phyloP scores from a whole-genome alignment of 2,329 filamentous ascomycete species.

The Ceratocystis colombiana region DNA sequence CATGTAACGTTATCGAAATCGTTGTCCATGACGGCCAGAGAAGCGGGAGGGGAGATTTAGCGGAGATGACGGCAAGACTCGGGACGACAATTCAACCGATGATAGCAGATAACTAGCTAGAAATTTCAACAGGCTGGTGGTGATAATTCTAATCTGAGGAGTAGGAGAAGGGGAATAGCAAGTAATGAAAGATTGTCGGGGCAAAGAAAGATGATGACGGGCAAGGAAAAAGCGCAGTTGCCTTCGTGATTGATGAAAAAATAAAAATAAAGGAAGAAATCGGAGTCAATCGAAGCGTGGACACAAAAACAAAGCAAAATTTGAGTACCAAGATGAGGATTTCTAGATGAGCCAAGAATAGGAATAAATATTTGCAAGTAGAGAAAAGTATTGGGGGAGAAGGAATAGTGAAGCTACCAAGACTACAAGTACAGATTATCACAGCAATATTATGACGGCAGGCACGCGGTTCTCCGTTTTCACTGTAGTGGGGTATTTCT shows the following conservation, averaged over 20 bases:
- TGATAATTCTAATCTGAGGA: too few species aligned
- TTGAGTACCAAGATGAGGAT: not conserved
- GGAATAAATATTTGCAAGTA: not conserved
- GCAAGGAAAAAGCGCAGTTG: not conserved
- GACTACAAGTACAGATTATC: not conserved
- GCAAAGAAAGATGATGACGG: not conserved
- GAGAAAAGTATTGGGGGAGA: not conserved
- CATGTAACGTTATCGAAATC: constrained; percentile 77
- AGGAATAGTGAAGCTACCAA: not conserved
- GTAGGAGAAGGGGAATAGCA: not conserved
- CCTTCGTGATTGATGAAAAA: not conserved
- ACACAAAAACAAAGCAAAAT: not conserved
- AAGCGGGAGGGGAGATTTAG: not conserved
- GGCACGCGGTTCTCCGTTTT: constrained; percentile 7
- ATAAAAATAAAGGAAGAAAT: not conserved
- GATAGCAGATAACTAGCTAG: too few species aligned
- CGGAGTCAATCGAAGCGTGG: not conserved
- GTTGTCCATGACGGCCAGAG: constrained; percentile 43
- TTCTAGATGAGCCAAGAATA: not conserved
- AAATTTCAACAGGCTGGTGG: too few species aligned
- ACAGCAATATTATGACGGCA: constrained; percentile 11
- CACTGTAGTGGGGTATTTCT: constrained; percentile 5
- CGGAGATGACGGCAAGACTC: not conserved
- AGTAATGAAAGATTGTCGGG: not conserved
- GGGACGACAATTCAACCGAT: too few species aligned